These are phyloP conservation scores for Aspergillus olivimuriae DNA, from an alignment of 495 filamentous ascomycete species.

Conservation along the genomic window DNA sequence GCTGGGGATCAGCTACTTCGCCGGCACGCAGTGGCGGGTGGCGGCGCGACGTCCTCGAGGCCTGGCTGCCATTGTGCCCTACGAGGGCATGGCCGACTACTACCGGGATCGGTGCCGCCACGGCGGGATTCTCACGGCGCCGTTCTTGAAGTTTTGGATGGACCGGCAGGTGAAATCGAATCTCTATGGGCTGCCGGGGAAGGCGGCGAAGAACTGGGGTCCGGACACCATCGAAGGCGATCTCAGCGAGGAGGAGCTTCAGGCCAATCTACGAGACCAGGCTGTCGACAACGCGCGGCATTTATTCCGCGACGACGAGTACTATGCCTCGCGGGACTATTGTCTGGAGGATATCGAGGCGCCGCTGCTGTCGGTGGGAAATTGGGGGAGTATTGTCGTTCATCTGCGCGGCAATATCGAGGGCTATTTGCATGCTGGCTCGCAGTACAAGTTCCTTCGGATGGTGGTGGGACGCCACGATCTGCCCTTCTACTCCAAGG, in stretches of 20 bases:
- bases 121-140: slow-evolving; percentile 53
- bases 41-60: slow-evolving; percentile 55
- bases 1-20: slow-evolving; percentile 58
- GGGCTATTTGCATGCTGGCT: slow-evolving; percentile 50
- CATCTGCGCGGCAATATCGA: slow-evolving; percentile 60
- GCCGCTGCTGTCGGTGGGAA: slow-evolving; percentile 54
- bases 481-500: slow-evolving; percentile 57
- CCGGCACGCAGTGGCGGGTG: slow-evolving; percentile 57
- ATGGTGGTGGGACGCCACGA: slow-evolving; percentile 59
- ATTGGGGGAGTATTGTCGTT: slow-evolving; percentile 55
- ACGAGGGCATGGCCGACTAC: background rate
- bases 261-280: slow-evolving; percentile 46
- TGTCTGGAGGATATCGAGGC: slow-evolving; percentile 50
- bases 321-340: slow-evolving; percentile 48
- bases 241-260: slow-evolving; percentile 38
- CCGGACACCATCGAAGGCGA: slow-evolving; percentile 53
- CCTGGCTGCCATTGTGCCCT: slow-evolving; percentile 20
- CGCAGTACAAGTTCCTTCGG: slow-evolving; percentile 52
- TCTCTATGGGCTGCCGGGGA: slow-evolving; percentile 46
- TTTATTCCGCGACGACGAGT: slow-evolving; percentile 46
- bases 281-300: slow-evolving; percentile 44
- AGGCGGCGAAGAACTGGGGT: slow-evolving; percentile 9
- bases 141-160: slow-evolving; percentile 54
- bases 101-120: slow-evolving; percentile 39
- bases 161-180: slow-evolving; percentile 46